These are phyloP conservation scores for Trichosanthes truncata DNA, from an alignment of 306 rosid genomes.

Conservation along the genomic window DNA sequence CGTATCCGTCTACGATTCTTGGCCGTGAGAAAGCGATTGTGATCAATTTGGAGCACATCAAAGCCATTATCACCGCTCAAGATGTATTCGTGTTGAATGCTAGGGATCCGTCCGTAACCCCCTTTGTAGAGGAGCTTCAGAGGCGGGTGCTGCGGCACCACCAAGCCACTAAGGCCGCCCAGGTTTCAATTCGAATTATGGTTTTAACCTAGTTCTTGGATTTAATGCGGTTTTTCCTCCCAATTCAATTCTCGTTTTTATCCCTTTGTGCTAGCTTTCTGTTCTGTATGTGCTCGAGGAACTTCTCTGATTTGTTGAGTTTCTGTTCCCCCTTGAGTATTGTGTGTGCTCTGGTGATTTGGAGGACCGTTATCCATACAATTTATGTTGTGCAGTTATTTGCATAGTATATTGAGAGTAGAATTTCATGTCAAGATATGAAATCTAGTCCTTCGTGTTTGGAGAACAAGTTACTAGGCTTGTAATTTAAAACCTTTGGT, in stretches of 20 bases:
- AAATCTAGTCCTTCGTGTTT: neutral
- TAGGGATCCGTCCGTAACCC: constrained; percentile 78
- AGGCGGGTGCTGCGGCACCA: constrained; percentile 53
- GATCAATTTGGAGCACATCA: constrained; percentile 85
- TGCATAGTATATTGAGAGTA: neutral
- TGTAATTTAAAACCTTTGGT: neutral
- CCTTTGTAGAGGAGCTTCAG: constrained; percentile 72
- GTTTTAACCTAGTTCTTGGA: neutral
- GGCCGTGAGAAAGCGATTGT: constrained; percentile 91
- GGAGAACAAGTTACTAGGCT: neutral
- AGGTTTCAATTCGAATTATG: constrained; percentile 18
- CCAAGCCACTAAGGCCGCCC: constrained; percentile 34
- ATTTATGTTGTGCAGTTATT: neutral
- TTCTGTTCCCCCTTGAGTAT: neutral
- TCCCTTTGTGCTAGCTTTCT: neutral
- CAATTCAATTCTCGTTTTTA: neutral
- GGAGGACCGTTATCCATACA: neutral
- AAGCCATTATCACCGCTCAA: constrained; percentile 84
- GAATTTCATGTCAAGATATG: neutral
- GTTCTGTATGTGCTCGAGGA: neutral
- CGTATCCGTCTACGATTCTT: constrained; percentile 51
- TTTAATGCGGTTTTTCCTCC: neutral
- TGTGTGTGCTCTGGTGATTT: neutral
- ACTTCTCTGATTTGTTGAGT: neutral
- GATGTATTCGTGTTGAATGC: constrained; percentile 82